Conservation (phyloP, 1,284 basidiomycete genomes). For the Cystobasidiaceae sp. region DNA sequence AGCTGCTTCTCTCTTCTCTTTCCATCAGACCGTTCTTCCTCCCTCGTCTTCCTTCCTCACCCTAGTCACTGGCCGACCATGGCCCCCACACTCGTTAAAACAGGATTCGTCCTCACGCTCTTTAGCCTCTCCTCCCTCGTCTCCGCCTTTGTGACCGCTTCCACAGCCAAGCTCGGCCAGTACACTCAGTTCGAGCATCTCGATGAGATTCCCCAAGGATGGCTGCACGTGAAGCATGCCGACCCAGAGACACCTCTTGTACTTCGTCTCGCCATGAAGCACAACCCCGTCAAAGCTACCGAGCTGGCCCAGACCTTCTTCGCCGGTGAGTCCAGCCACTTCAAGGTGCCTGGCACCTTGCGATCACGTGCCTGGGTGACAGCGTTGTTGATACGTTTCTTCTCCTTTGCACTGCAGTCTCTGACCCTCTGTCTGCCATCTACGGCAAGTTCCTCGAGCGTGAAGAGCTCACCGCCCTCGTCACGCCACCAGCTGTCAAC, state of each 20-base stretch:
- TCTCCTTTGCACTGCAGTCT: constrained; percentile 48
- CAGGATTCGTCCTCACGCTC: neutral
- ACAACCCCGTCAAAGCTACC: neutral
- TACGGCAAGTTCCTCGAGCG: constrained; percentile 55
- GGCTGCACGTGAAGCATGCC: neutral
- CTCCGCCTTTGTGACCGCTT: neutral
- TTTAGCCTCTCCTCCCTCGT: neutral
- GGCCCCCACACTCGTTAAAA: neutral
- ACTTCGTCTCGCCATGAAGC: neutral
- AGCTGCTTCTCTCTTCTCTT: too few species aligned
- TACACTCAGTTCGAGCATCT: neutral
- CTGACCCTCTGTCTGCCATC: constrained; percentile 53
- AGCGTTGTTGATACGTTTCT: neutral
- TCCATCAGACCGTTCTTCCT: too few species aligned
- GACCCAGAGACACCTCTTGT: neutral
- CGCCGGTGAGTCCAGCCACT: neutral
- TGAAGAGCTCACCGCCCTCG: constrained; percentile 46
- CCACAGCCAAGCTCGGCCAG: neutral
- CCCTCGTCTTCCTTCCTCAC: too few species aligned
- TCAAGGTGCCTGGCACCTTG: neutral
- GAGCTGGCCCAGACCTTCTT: neutral
- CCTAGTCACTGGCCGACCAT: neutral
- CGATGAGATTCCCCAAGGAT: neutral
- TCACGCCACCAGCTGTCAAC: constrained; percentile 47
- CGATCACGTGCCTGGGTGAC: neutral